Evolutionary conservation across 2,329 filamentous ascomycete species (phyloP).

Genomic region (Trichoderma endophyticum): DNA sequence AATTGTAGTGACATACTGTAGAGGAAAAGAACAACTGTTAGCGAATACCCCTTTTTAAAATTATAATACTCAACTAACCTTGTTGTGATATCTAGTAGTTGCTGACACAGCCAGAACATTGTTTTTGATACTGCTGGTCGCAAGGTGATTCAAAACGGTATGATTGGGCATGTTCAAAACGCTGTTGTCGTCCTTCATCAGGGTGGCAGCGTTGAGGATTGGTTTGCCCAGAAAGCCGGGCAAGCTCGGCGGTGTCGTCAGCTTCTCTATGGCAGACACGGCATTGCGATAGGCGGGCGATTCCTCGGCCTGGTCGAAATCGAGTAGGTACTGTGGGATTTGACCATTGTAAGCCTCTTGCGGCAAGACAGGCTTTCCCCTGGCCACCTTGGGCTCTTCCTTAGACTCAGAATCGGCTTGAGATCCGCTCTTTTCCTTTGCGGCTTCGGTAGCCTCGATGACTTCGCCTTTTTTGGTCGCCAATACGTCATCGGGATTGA

Average conservation of each 20-base stretch:
- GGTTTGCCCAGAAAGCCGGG: conserved; percentile 92
- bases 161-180: conserved; percentile 97
- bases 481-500: conserved; percentile 69
- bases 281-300: conserved; percentile 71
- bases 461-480: conserved; percentile 28
- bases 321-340: conserved; percentile 80
- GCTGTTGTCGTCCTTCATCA: conserved; percentile 97
- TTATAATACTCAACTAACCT: conserved; percentile 52
- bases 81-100: conserved; percentile 95
- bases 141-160: conserved; percentile 92
- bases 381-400: conserved; percentile 43
- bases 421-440: conserved; percentile 8
- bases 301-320: conserved; percentile 83
- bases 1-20: conserved; percentile 91
- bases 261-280: conserved; percentile 68
- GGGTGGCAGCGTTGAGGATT: conserved; percentile 84
- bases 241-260: conserved; percentile 79
- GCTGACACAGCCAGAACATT: conserved; percentile 92
- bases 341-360: conserved; percentile 64
- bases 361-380: conserved; percentile 54
- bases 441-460: conserved; percentile 16
- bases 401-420: conserved; percentile 31
- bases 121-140: conserved; percentile 97
- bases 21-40: not conserved
- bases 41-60: not conserved